Conservation (phyloP, 768 basidiomycete species). For the Lactarius pseudohatsudake region DNA sequence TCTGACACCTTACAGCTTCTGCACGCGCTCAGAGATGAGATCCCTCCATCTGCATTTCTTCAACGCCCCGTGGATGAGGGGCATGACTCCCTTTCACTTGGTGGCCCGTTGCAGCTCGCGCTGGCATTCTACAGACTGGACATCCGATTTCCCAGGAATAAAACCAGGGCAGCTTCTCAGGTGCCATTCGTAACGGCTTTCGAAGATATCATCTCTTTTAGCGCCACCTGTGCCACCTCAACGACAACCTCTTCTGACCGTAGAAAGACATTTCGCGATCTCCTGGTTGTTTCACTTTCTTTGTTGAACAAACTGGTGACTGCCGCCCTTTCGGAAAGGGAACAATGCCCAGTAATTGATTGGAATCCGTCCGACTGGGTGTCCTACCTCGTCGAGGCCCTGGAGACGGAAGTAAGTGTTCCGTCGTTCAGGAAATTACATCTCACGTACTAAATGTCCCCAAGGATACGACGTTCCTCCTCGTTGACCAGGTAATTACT, state of each 20-base stretch:
- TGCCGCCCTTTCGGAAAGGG: constrained; percentile 39
- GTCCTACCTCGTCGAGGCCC: constrained; percentile 46
- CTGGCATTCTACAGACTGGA: constrained; percentile 54
- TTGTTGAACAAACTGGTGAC: constrained; percentile 53
- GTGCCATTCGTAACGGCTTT: constrained; percentile 60
- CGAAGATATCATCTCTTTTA: constrained; percentile 52
- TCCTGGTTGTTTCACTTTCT: constrained; percentile 50
- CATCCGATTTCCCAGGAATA: constrained; percentile 3
- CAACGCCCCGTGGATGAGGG: constrained; percentile 2
- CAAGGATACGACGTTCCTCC: constrained; percentile 27
- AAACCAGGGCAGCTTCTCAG: constrained; percentile 32
- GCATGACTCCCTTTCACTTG: neutral
- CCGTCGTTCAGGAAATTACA: neutral
- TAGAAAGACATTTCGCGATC: constrained; percentile 44
- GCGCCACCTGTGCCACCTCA: constrained; percentile 42
- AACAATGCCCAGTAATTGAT: constrained; percentile 38
- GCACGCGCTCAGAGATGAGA: constrained; percentile 20
- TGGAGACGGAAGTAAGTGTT: constrained; percentile 55
- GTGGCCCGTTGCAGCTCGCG: constrained; percentile 22
- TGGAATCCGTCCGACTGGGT: constrained; percentile 75
- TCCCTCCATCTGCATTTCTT: constrained; percentile 19
- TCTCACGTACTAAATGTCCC: constrained; percentile 2
- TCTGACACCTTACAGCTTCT: constrained; percentile 20
- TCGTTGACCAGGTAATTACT: constrained; percentile 29
- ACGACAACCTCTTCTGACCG: constrained; percentile 32